phyloP scores from a whole-genome alignment of 495 filamentous ascomycete species.

The Pyronema omphalodes region DNA sequence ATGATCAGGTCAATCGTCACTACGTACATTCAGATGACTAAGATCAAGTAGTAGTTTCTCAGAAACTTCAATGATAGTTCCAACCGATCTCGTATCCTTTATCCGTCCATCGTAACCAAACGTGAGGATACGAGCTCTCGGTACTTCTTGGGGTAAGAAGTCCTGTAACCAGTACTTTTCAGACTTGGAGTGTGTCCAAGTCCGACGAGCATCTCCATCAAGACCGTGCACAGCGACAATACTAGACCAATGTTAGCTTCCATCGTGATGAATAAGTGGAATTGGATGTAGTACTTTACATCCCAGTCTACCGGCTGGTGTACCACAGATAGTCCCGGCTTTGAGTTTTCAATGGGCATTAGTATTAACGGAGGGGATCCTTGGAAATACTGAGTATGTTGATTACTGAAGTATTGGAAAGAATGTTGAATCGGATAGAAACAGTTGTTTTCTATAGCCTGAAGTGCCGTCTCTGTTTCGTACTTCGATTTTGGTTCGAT shows the following conservation, averaged over 20 bases:
- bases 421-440: no score
- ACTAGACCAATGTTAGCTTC: background rate
- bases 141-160: slow-evolving; percentile 14
- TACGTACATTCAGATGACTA: background rate
- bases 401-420: no score
- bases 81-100: background rate
- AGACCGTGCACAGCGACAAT: background rate
- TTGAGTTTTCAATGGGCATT: no score
- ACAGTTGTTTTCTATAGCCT: no score
- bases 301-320: no score
- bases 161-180: slow-evolving; percentile 15
- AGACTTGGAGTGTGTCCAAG: background rate
- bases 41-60: background rate
- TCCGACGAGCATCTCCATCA: background rate
- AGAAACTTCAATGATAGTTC: background rate
- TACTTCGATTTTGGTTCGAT: no score
- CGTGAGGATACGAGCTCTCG: slow-evolving; percentile 15
- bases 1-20: background rate
- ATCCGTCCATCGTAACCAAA: slow-evolving; percentile 15
- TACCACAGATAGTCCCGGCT: no score
- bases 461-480: no score
- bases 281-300: no score
- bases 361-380: no score
- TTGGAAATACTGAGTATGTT: no score
- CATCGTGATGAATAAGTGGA: no score